Conservation (phyloP, 208 protist species). For the Crithidia fasciculata region DNA sequence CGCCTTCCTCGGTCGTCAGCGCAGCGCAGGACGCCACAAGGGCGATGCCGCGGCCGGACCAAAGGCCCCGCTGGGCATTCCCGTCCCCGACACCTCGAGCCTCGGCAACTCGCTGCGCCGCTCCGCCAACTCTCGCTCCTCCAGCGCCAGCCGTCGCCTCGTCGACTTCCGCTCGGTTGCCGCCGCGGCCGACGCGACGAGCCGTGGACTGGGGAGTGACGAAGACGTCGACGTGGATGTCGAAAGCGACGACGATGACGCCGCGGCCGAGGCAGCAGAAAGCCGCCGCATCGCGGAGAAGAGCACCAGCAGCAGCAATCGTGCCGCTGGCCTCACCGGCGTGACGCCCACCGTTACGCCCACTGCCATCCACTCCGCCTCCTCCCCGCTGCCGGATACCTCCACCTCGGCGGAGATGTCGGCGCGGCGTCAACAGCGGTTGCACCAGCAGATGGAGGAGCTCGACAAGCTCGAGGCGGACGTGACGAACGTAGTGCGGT, state of each 20-base stretch:
- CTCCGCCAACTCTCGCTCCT: constrained; percentile 29
- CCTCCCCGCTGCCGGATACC: constrained; percentile 15
- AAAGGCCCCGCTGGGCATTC: constrained; percentile 13
- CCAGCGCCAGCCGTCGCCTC: constrained; percentile 30
- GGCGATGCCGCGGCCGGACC: not conserved
- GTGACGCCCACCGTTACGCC: constrained; percentile 6
- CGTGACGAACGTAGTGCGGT: constrained; percentile 20
- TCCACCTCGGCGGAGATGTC: constrained; percentile 14
- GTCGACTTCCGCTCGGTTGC: constrained; percentile 15
- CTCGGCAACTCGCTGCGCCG: constrained; percentile 24
- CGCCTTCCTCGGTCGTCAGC: constrained; percentile 3
- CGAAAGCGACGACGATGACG: not conserved
- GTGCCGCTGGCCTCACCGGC: not conserved
- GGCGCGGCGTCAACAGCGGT: constrained; percentile 19
- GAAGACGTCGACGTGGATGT: not conserved
- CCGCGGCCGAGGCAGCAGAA: not conserved
- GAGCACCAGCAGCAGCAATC: constrained; percentile 6
- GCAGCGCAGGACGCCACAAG: not conserved
- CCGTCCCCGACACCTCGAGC: constrained; percentile 13
- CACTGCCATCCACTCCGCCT: constrained; percentile 12
- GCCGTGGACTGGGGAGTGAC: constrained; percentile 6
- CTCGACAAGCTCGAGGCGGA: constrained; percentile 34
- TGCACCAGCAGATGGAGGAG: constrained; percentile 26
- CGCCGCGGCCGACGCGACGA: constrained; percentile 11
- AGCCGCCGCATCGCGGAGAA: not conserved